Conservation (phyloP, 805 yeast species). For the Ogataea zsoltii region DNA sequence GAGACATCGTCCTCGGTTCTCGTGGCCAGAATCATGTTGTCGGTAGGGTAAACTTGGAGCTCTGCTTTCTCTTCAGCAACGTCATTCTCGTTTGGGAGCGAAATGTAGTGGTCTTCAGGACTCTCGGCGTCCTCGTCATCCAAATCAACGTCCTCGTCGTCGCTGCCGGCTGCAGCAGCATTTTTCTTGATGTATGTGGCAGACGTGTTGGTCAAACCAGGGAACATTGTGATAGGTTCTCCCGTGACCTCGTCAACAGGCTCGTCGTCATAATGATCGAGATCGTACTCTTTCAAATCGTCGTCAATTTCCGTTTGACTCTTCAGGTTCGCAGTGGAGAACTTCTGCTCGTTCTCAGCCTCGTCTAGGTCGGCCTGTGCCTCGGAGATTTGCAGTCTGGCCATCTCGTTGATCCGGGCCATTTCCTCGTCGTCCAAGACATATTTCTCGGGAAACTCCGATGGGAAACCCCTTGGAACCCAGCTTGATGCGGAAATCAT, state of each 20-base stretch:
- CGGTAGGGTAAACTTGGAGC: constrained; percentile 83
- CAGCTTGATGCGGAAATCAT: constrained; percentile 93
- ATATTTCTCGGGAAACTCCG: constrained; percentile 88
- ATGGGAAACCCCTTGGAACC: constrained; percentile 96
- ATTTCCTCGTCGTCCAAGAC: constrained; percentile 90
- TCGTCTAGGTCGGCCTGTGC: constrained; percentile 65
- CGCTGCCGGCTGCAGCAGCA: constrained; percentile 34
- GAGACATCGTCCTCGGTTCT: constrained; percentile 96
- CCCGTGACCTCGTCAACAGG: constrained; percentile 50
- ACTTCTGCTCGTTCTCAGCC: constrained; percentile 35
- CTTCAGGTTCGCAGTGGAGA: constrained; percentile 33
- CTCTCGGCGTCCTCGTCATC: constrained; percentile 28
- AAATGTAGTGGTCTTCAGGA: constrained; percentile 62
- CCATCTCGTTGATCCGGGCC: constrained; percentile 84
- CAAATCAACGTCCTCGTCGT: constrained; percentile 26
- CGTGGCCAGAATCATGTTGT: constrained; percentile 84
- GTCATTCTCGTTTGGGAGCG: constrained; percentile 64
- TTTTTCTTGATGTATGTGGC: constrained; percentile 55
- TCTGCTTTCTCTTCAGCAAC: constrained; percentile 77
- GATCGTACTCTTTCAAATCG: constrained; percentile 82
- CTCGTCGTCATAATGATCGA: constrained; percentile 81
- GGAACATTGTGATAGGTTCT: constrained; percentile 63
- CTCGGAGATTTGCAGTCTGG: constrained; percentile 77
- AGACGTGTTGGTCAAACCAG: constrained; percentile 62
- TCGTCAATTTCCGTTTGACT: constrained; percentile 70